Evolutionary conservation across 768 basidiomycete species (phyloP).

Genomic region (Tricholoma saponaceum): DNA sequence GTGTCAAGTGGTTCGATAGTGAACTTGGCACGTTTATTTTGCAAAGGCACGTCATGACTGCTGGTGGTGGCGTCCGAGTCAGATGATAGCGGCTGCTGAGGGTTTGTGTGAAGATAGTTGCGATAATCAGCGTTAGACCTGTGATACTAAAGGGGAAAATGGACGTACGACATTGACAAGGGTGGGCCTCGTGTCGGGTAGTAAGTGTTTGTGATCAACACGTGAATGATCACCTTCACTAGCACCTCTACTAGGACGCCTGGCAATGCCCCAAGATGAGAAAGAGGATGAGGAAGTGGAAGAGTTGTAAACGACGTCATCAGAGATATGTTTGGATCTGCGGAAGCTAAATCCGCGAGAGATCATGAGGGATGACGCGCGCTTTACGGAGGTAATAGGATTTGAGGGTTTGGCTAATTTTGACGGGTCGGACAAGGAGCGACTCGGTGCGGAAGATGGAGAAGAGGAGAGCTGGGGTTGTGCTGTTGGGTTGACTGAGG

Average conservation of each 20-base stretch:
- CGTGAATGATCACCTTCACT: neutral
- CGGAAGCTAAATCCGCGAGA: neutral
- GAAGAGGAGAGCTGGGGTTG: too few species aligned
- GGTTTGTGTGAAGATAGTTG: neutral
- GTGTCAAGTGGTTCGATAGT: neutral
- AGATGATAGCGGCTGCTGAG: neutral
- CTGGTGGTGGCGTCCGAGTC: neutral
- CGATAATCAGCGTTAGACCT: neutral
- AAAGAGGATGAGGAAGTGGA: neutral
- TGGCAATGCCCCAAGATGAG: neutral
- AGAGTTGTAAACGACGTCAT: neutral
- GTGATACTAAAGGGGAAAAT: neutral
- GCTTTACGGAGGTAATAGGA: neutral
- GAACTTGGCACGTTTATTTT: conserved; percentile 3
- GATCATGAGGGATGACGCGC: conserved; percentile 1
- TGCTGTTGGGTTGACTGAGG: too few species aligned
- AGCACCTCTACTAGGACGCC: neutral
- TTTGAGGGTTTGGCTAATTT: neutral
- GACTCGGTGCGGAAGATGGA: neutral
- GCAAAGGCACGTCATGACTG: neutral
- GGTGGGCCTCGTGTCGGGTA: neutral
- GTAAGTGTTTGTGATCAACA: neutral
- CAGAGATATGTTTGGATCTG: neutral
- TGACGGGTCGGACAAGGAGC: neutral
- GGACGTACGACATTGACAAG: neutral